Conservation (phyloP, 257 asterid species). For the Cynanchum wilfordii region DNA sequence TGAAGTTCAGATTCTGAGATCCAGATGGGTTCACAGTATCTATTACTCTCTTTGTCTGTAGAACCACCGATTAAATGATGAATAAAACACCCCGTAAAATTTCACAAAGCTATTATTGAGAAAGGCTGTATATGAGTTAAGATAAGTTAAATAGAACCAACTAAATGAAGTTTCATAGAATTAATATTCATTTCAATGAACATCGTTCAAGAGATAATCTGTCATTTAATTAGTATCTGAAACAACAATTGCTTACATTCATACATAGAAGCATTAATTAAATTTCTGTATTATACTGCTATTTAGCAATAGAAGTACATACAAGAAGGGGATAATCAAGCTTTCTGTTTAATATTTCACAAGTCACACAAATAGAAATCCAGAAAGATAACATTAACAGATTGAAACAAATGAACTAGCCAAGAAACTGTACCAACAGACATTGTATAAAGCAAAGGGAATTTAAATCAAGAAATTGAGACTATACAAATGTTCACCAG, state of each 20-base stretch:
- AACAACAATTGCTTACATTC: background rate
- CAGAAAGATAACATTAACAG: background rate
- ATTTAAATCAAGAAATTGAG: background rate
- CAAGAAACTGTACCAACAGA: background rate
- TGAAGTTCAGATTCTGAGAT: slow-evolving; percentile 1
- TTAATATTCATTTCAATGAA: background rate
- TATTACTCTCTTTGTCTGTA: background rate
- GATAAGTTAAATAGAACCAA: background rate
- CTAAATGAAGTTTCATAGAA: background rate
- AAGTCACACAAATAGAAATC: background rate
- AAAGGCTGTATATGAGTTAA: background rate
- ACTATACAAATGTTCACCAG: background rate
- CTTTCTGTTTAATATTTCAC: background rate
- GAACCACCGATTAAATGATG: background rate
- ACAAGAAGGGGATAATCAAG: background rate
- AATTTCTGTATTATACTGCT: background rate
- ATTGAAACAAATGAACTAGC: background rate
- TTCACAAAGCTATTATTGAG: background rate
- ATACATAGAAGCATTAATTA: background rate
- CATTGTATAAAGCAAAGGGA: background rate
- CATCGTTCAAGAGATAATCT: background rate
- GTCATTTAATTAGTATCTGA: background rate
- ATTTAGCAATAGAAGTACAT: background rate
- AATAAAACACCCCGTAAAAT: background rate
- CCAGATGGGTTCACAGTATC: background rate